These are phyloP conservation scores for Lupinus albus DNA, from an alignment of 306 rosid species.

Conservation along the genomic window DNA sequence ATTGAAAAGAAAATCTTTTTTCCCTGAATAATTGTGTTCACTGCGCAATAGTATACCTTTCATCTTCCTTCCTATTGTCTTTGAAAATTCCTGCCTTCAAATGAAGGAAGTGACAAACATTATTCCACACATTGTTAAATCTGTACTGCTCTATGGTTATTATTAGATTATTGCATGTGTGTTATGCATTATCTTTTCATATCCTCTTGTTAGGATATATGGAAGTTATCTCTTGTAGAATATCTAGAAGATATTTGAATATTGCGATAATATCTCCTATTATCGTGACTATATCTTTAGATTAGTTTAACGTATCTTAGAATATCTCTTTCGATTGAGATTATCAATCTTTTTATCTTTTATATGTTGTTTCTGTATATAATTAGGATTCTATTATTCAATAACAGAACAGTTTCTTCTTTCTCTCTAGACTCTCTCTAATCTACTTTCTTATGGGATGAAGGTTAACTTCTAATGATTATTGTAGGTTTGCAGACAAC, in stretches of 20 bases:
- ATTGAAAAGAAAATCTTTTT: neutral
- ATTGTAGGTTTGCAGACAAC: neutral
- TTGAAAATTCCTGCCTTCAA: slow-evolving; percentile 12
- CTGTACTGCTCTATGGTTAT: neutral
- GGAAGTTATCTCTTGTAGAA: too few species aligned
- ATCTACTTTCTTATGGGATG: neutral
- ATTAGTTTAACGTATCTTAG: too few species aligned
- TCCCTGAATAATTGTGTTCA: neutral
- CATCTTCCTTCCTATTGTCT: slow-evolving; percentile 2
- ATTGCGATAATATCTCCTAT: too few species aligned
- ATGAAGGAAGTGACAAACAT: neutral
- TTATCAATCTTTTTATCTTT: too few species aligned
- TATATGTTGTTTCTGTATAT: too few species aligned
- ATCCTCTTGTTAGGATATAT: neutral
- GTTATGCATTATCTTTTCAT: neutral
- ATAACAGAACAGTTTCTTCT: too few species aligned
- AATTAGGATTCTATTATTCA: too few species aligned
- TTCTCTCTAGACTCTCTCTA: too few species aligned
- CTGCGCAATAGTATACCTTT: neutral
- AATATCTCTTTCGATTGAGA: too few species aligned
- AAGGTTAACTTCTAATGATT: neutral
- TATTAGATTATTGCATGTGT: neutral
- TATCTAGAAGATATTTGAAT: too few species aligned
- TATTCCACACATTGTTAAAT: neutral
- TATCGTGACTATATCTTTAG: too few species aligned